Evolutionary conservation across 1,284 basidiomycete species (phyloP), one percentile per base, ranked within the genome.

Genomic region (Schizophyllum commune): DNA sequence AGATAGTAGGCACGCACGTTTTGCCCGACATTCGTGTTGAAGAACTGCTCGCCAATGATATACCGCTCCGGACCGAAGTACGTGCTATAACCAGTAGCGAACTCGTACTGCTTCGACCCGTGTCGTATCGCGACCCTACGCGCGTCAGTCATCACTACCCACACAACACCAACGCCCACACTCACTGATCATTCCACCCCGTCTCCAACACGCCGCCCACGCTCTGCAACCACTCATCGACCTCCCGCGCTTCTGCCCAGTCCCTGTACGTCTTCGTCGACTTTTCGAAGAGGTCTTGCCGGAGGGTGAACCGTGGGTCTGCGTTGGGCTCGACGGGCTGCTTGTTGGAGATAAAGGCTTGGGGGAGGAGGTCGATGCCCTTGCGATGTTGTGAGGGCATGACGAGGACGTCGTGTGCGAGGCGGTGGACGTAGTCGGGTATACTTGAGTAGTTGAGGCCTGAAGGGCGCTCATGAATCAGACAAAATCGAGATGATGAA

Each of bases 151-250:
- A 60, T 32, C 56, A 27, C 61, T 60, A 58, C 47, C 61, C 32
- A 32, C 39, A 33, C 58, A n/a, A n/a, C 58, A 21, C 52, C 39
- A 22, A 52, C 33, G 47, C 34, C 21, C 19, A 52, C 51, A 69
- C 85, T 69, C 65, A 92, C 89, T 91, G 84, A 58, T 96, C 92
- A 68, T 94, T 92, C 92, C 93, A 96, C 9, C 89, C 88, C 66
- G 88, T 85, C 58, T 94, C 90, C 51, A 92, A 77, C 19, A 97
- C 88, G 60, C 92, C 93, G 15, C 86, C 89, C 51, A 93, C 86
- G 64, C 88, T 89, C 73, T 97, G 95, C 63, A 94, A 86, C 91
- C 96, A 96, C 72, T 95, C 92, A 62, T 98, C 95, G 5, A 97
- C 88, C 68, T 98, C 92, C 58, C 84, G 81, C 56, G 79, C 77